These are phyloP conservation scores for Exophiala spinifera DNA, from an alignment of 2,329 filamentous ascomycete genomes.

Conservation along the genomic window DNA sequence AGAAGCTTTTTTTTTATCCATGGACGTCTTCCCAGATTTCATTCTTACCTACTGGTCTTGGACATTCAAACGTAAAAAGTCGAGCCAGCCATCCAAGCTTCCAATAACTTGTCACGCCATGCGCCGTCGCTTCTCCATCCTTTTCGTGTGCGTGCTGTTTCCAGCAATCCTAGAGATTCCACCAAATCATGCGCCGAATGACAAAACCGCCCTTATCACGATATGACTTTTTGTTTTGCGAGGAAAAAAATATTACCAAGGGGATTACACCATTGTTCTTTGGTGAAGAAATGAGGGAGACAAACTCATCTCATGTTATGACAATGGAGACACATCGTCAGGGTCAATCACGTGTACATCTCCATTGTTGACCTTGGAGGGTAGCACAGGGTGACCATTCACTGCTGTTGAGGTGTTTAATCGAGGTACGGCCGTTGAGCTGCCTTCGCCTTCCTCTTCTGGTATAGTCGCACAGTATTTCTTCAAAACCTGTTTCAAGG, in stretches of 20 bases:
- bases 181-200: background rate
- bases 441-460: conserved; percentile 58
- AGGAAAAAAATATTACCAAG: too few relatives aligned
- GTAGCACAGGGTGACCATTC: background rate
- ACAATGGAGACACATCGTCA: conserved; percentile 20
- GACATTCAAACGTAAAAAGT: background rate
- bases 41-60: background rate
- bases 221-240: too few relatives aligned
- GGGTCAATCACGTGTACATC: conserved; percentile 7
- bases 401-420: background rate
- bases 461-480: conserved; percentile 77
- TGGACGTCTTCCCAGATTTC: background rate
- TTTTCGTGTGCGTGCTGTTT: background rate
- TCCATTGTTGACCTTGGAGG: background rate
- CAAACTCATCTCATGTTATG: conserved; percentile 3
- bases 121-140: conserved; percentile 11
- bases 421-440: conserved; percentile 12
- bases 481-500: conserved; percentile 79
- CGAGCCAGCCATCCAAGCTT: background rate
- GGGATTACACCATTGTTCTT: too few relatives aligned
- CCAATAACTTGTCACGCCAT: conserved; percentile 3
- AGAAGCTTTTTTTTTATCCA: background rate
- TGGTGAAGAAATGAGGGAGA: too few relatives aligned
- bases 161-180: background rate
- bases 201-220: background rate